A percentile compares a stretch with the other conserved stretches of the same genome.
Conservation (phyloP, 139 green algal species). For the Marvania coccoides region DNA sequence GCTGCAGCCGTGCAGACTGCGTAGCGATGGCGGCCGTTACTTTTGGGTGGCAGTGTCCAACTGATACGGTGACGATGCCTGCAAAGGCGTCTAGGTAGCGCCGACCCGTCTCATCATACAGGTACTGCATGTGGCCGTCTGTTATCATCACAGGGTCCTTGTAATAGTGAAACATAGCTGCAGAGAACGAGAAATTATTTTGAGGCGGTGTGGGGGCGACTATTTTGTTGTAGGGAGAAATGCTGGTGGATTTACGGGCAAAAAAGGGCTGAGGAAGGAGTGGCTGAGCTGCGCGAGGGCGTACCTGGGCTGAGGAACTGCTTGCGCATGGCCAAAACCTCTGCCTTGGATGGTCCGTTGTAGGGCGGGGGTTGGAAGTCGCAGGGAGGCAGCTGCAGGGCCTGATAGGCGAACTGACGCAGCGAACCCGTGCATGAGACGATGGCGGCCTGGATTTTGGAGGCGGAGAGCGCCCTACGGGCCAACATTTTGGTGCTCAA, state of each 20-base stretch:
- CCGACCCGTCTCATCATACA: constrained; percentile 87
- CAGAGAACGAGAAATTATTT: too few relatives aligned
- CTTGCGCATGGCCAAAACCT: constrained; percentile 73
- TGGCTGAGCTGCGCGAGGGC: neutral
- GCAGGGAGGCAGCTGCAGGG: constrained; percentile 45
- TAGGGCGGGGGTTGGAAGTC: constrained; percentile 67
- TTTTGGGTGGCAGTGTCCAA: constrained; percentile 78
- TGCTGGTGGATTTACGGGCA: neutral
- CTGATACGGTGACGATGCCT: constrained; percentile 94
- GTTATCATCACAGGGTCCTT: constrained; percentile 79
- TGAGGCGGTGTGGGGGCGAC: neutral
- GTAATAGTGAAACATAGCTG: constrained; percentile 36
- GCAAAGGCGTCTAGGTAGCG: constrained; percentile 93
- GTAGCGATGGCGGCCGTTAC: constrained; percentile 38
- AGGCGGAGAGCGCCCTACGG: too few relatives aligned
- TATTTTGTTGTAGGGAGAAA: neutral
- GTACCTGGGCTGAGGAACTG: constrained; percentile 74
- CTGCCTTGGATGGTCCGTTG: constrained; percentile 65
- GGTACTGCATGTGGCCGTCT: constrained; percentile 95
- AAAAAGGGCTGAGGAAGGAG: neutral
- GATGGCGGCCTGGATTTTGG: too few relatives aligned
- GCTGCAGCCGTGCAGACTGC: constrained; percentile 42
- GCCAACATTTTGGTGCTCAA: too few relatives aligned
- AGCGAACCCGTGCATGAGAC: too few relatives aligned
- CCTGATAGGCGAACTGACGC: too few relatives aligned